These are phyloP conservation scores for Sporobolus alterniflorus DNA, from an alignment of 202 grass and related monocot species.

Conservation along the genomic window DNA sequence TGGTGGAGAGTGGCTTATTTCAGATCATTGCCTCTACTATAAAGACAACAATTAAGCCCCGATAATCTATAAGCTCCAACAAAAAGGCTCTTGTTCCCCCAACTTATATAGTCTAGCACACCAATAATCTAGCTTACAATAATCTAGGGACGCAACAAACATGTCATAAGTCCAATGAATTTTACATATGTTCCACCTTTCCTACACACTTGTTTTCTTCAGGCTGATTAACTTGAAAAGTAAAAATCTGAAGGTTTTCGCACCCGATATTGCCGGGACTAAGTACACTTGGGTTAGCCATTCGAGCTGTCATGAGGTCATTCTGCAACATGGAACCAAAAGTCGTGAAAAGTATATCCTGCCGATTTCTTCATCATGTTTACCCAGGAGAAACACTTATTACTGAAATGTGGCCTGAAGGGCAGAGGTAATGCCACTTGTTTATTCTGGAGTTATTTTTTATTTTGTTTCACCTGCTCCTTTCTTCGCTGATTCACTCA, in stretches of 20 bases:
- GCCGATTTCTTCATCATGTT: slow-evolving; percentile 64
- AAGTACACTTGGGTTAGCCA: slow-evolving; percentile 57
- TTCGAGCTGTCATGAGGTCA: slow-evolving; percentile 55
- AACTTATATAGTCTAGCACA: no score
- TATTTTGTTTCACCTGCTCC: background rate
- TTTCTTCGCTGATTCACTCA: background rate
- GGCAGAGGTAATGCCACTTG: slow-evolving; percentile 41
- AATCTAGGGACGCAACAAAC: no score
- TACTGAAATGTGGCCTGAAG: slow-evolving; percentile 65
- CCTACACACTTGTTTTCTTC: background rate
- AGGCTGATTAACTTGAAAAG: background rate
- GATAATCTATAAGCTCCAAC: no score
- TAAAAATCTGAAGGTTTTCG: slow-evolving; percentile 46
- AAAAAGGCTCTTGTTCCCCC: no score
- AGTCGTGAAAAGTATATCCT: slow-evolving; percentile 49
- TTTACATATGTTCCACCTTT: background rate
- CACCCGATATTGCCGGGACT: slow-evolving; percentile 62
- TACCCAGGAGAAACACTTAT: slow-evolving; percentile 73
- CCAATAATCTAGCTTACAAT: no score
- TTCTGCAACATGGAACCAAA: slow-evolving; percentile 54
- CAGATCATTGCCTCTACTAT: no score
- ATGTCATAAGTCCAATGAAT: background rate
- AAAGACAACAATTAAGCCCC: no score
- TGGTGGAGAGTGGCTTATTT: no score
- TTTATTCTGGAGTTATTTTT: background rate